Evolutionary conservation across 2,329 filamentous ascomycete species (phyloP).

Genomic region (Arthrobotrys pseudoclavata): DNA sequence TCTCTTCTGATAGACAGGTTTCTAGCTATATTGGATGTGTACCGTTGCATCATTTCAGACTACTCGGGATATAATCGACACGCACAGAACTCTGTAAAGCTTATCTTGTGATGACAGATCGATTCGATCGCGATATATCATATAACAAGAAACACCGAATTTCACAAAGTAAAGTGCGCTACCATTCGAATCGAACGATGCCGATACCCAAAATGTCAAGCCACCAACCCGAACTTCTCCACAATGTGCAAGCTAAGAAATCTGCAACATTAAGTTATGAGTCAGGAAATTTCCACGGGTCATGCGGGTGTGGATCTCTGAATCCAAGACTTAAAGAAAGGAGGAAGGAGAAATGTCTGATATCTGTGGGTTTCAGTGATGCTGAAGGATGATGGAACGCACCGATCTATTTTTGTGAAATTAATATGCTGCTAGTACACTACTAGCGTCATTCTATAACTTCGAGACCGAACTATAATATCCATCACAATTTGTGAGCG

Average conservation of each 20-base stretch:
- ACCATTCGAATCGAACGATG: neutral
- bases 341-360: neutral
- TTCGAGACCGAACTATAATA: slow-evolving; percentile 19
- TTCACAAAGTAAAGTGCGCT: no score
- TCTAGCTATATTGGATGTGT: neutral
- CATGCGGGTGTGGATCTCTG: neutral
- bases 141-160: neutral
- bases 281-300: slow-evolving; percentile 6
- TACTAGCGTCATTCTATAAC: slow-evolving; percentile 10
- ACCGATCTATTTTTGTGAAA: slow-evolving; percentile 18
- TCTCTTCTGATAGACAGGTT: neutral
- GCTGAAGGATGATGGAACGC: neutral
- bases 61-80: slow-evolving; percentile 10
- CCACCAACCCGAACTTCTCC: neutral
- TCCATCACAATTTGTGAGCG: neutral
- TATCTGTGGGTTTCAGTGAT: neutral
- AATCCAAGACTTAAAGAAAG: neutral
- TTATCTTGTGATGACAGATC: slow-evolving; percentile 21
- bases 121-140: neutral
- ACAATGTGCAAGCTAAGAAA: neutral
- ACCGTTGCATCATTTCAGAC: neutral
- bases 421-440: no score
- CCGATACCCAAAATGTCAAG: neutral
- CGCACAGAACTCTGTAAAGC: neutral
- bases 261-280: slow-evolving; percentile 1